A percentile compares a stretch with the other conserved stretches of the same genome.
phyloP scores from a whole-genome alignment of 768 basidiomycete genomes.

The Clitopilus hobsonii region DNA sequence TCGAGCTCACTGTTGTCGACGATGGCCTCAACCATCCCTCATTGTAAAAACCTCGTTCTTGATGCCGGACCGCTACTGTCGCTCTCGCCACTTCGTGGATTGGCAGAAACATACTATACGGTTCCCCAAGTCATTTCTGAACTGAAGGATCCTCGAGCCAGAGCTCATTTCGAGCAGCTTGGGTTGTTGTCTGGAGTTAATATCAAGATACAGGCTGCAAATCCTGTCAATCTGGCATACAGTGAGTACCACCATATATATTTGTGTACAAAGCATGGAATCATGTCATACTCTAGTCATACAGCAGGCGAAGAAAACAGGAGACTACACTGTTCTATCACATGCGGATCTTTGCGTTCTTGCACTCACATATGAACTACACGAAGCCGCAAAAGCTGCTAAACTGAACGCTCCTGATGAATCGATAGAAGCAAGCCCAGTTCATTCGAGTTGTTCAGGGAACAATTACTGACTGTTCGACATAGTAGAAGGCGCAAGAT shows the following conservation, averaged over 20 bases:
- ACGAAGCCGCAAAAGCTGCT: slow-evolving; percentile 45
- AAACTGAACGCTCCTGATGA: slow-evolving; percentile 21
- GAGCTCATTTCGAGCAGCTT: slow-evolving; percentile 81
- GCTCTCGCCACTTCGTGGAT: slow-evolving; percentile 81
- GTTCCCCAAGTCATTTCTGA: slow-evolving; percentile 89
- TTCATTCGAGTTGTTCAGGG: not conserved
- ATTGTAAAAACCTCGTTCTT: slow-evolving; percentile 78
- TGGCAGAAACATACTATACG: slow-evolving; percentile 82
- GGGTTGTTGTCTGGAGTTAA: slow-evolving; percentile 73
- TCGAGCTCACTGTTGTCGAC: slow-evolving; percentile 4
- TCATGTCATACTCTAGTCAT: slow-evolving; percentile 53
- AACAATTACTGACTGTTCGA: slow-evolving; percentile 14
- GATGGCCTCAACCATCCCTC: slow-evolving; percentile 23
- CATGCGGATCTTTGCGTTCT: slow-evolving; percentile 87
- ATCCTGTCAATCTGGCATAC: slow-evolving; percentile 61
- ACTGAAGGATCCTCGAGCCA: slow-evolving; percentile 80
- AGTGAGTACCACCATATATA: slow-evolving; percentile 30
- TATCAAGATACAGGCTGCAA: slow-evolving; percentile 65
- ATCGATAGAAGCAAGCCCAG: slow-evolving; percentile 19
- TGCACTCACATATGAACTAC: slow-evolving; percentile 80
- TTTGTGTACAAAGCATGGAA: not conserved
- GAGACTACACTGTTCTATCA: slow-evolving; percentile 91
- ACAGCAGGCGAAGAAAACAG: slow-evolving; percentile 90
- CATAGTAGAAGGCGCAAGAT: slow-evolving; percentile 25
- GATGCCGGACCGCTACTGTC: slow-evolving; percentile 94